Evolutionary conservation across 129 eudicot genomes (phyloP), one percentile per base, ranked within the genome.

Genomic region (Solidago caesia): DNA sequence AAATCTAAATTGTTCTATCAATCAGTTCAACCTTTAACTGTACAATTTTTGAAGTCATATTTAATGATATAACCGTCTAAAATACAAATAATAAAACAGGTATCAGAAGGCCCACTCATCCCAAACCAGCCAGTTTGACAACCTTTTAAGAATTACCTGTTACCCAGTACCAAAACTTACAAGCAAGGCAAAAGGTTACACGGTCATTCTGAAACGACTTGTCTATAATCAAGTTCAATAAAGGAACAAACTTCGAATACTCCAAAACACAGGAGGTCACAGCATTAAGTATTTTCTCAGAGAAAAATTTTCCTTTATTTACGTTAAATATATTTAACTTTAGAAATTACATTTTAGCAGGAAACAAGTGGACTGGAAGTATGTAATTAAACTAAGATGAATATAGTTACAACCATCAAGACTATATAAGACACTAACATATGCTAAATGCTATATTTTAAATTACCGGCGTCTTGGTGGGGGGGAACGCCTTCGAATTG

Each of bases 401-500:
- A 39, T 0, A 2, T 11, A 29, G 26, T 13, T 43, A 66, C 15
- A 8, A n/a, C 16, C 6, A 43, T 65, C 5, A 5, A 5, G 2
- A 67, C 44, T 0, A 4, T 6, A 10, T 61, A 43, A 33, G 27
- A 74, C 16, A 45, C 10, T n/a, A 15, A n/a, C 12, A 63, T 6
- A 46, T 26, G 46, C 11, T 64, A 15, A 15, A 74, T 26, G 6
- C 1, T 4, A 12, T 11, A 41, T 25, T 1, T 14, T 41, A 66
- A 49, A 77, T 67, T 89, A 92, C 98, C 92, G 89, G 63, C 98
- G 92, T 67, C 98, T 87, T 47, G 89, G 95, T 29, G 74, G 85
- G 27, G 98, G 98, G 44, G 98, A 87, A 45, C 96, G 89, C 78
- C 95, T 84, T 44, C 98, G 94, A 71, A 86, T 75, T 11, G 98